Evolutionary conservation across 257 asterid genomes (phyloP).

Genomic region (Phtheirospermum japonicum): DNA sequence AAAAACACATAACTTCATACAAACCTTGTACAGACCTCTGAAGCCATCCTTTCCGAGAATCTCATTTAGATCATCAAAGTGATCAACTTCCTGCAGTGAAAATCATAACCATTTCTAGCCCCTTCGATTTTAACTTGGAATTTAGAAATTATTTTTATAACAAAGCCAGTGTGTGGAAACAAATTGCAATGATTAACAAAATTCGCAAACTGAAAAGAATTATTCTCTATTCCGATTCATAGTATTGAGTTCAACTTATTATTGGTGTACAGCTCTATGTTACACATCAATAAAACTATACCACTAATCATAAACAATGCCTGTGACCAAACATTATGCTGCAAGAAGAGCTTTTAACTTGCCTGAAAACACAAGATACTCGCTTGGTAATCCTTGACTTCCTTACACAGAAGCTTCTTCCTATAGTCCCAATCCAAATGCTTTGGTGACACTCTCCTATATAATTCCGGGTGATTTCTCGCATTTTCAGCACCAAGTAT

Average conservation of each 20-base stretch:
- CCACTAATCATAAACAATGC: conserved; percentile 1
- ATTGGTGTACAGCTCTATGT: too few relatives aligned
- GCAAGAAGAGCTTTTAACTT: conserved; percentile 27
- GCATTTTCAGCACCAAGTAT: conserved; percentile 78
- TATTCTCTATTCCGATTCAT: neutral
- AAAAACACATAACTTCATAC: conserved; percentile 20
- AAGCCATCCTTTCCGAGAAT: conserved; percentile 68
- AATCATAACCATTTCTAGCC: conserved; percentile 1
- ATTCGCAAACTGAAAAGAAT: conserved; percentile 11
- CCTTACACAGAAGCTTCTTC: conserved; percentile 53
- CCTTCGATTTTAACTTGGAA: too few relatives aligned
- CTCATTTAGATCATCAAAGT: conserved; percentile 55
- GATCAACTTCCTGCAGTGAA: conserved; percentile 75
- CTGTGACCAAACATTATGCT: conserved; percentile 8
- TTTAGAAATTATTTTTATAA: neutral
- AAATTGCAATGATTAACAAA: conserved; percentile 3
- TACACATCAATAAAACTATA: conserved; percentile 4
- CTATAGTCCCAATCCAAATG: conserved; percentile 73
- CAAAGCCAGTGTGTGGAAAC: neutral
- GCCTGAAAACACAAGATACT: conserved; percentile 81
- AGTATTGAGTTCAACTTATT: too few relatives aligned
- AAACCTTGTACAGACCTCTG: conserved; percentile 73
- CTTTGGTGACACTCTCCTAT: conserved; percentile 42
- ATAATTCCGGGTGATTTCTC: conserved; percentile 58
- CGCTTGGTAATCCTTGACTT: conserved; percentile 56